Base-by-base conservation (phyloP, 768 basidiomycete genomes). In the Glaciozyma antarctica region DNA sequence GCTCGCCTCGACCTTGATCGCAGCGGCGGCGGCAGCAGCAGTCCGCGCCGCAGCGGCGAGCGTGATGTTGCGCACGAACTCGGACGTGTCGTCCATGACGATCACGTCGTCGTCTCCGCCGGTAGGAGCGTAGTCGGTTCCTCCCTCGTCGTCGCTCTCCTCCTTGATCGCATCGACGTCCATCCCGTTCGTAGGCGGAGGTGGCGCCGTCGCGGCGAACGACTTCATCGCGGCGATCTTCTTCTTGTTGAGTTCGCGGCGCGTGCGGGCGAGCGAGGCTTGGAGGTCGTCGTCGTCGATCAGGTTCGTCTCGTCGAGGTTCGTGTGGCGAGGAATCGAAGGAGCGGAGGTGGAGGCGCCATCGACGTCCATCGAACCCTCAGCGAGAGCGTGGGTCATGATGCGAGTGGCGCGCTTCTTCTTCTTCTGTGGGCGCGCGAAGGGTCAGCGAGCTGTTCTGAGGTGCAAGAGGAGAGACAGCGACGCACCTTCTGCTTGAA, bases 281-380 rank as follows among this genome's bases (percentile, higher is more conserved):
- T 97, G 93, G 51, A 99, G 83, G 73, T 99, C 95, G 77, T 99
- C 95, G 76, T 99, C 95, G 78, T 98, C 95, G 69, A 98, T 87
- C 77, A 95, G 45, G 57, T 71, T 68, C 22, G 70, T 58, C 22
- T 68, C 64, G 62, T 71, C 73, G 49, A 64, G 64, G 60, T 90
- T 81, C 75, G 91, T 84, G 72, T 87, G 82, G 69, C 80, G 80
- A 70, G 86, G 81, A 65, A 85, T 83, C 15, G 70, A 51, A 1
- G 60, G 24, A 10, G 61, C 24, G 2, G 57, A 9, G 1, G 19
- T 52, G 1, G 64, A 10, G 0, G 24, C 54, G 24, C 82, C 78
- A 73, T 95, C 93, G 61, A 92, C 82, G 41, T 89, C 84, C 88
- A 94, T 95, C 68, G 77, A 78, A 41, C 72, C 71, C 6, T 55